Base-by-base conservation (phyloP, 768 basidiomycete genomes). In the Phlebiopsis gigantea region DNA sequence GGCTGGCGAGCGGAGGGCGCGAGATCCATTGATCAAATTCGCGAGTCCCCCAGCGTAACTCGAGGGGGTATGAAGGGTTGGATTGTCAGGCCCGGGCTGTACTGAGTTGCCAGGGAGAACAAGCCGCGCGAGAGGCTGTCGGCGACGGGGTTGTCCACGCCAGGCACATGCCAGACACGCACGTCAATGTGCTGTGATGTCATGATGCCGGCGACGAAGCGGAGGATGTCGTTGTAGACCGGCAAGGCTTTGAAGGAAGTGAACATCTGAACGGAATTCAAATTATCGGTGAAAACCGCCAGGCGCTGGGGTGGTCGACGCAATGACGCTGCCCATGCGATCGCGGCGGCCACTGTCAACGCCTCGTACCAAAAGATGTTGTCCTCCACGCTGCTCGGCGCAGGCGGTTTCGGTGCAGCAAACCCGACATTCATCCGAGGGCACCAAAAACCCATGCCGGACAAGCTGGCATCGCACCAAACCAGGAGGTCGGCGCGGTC, bases 1-100 rank as follows among this genome's bases (percentile, higher is more conserved):
- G 75, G 74, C 58, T 76, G 76, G 62, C 65, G 58, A 51, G 73
- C 56, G 45, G 53, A 17, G 3, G 31, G 14, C n/a, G n/a, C 2
- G 26, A 31, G 0, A 9, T 6, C 43, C 21, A 3, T 22, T 21
- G 25, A 57, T 68, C 65, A 69, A 66, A 54, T 25, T 53, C 4
- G 48, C 5, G 8, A 15, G 3, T 41, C 69, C 71, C 68, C 68
- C 66, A 63, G 54, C 65, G 59, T 42, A 12, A 49, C 48, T 14
- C 30, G 65, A 46, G 65, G 65, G 61, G 65, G 63, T 61, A 5
- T 46, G 24, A 65, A 50, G 28, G 19, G 5, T n/a, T 5, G 25
- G 9, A 56, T 19, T 4, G 4, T 7, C 26, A 47, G 45, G 29
- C 10, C 25, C 4, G 55, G 55, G 28, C 10, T 2, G 24, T 48